Base-by-base conservation (phyloP, 2,329 filamentous ascomycete genomes). In the Thelonectria discophora region DNA sequence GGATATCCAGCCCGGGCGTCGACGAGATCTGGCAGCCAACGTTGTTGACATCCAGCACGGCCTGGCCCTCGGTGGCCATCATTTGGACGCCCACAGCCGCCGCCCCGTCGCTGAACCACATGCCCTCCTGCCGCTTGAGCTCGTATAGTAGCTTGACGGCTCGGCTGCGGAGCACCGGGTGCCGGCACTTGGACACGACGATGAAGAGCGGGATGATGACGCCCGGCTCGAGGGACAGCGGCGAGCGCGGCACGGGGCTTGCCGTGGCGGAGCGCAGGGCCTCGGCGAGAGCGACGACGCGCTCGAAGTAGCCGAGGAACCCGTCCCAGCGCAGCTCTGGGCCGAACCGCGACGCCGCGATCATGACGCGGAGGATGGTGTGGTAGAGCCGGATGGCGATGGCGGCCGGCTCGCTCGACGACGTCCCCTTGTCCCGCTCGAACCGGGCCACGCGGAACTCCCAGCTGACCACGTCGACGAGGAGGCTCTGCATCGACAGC, bases 141-240 rank as follows among this genome's bases (percentile, higher is more conserved):
- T 55, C 59, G 13, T 57, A 45, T 6, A 77, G 49, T 3, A 76
- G 62, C 4, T 51, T 40, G 6, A 76, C 50, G 1, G 69, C 71
- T 3, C 70, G 63, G 13, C 73, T 65, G 2, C 75, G 68, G 1
- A 76, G 47, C 24, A 67, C 51, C 0, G 74, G 72, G 56, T 77
- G 75, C 0, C 75, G 70, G 17, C 75, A 77, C 2, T 74, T 69
- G 5, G 69, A 66, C 0, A 58, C 60, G 1, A 64, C 58, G 39
- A 75, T 42, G 57, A 72, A 77, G 2, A 73, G 58, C 0, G 74
- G 72, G 11, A 76, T 66, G 3, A 75, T 70, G 12, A 77, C 43
- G 0, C 75, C 75, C 9, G 74, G 73, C 49, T 77, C 75, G 1
- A 77, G 63, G 1, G 74, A 74, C 1, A 77, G 34, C 2, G 66